Conservation (phyloP, 352 stramenopile species). For the Phytopythium chamaehyphon region DNA sequence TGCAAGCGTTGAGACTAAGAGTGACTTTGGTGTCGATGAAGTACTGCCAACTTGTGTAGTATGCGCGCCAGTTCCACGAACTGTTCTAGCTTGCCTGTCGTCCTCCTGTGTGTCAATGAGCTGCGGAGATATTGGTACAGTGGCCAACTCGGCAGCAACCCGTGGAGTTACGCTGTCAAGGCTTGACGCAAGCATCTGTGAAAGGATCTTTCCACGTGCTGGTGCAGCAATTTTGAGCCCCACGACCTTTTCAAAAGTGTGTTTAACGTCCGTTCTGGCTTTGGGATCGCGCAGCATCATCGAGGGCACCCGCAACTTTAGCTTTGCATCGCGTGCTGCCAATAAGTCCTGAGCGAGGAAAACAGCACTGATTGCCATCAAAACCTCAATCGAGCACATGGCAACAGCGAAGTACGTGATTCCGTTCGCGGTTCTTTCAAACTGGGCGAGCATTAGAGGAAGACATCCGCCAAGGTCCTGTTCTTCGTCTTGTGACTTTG, state of each 20-base stretch:
- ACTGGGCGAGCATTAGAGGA: slow-evolving; percentile 41
- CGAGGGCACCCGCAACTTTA: slow-evolving; percentile 54
- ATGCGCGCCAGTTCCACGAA: too few species aligned
- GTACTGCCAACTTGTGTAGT: too few species aligned
- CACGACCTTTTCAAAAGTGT: slow-evolving; percentile 69
- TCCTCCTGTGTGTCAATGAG: neutral
- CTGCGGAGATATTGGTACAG: slow-evolving; percentile 12
- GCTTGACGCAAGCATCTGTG: slow-evolving; percentile 49
- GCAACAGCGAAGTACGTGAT: slow-evolving; percentile 35
- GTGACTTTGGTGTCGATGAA: neutral
- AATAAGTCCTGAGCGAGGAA: slow-evolving; percentile 59
- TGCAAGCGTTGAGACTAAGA: slow-evolving; percentile 3
- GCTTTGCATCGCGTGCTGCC: slow-evolving; percentile 62
- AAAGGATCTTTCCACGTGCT: slow-evolving; percentile 58
- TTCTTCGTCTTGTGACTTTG: slow-evolving; percentile 38
- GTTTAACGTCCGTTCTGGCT: slow-evolving; percentile 25
- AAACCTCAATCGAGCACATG: slow-evolving; percentile 31
- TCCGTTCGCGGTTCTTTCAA: slow-evolving; percentile 35
- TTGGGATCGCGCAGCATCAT: slow-evolving; percentile 2
- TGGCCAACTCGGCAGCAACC: slow-evolving; percentile 42
- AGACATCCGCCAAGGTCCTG: slow-evolving; percentile 52
- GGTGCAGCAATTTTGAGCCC: slow-evolving; percentile 70
- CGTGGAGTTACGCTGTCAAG: slow-evolving; percentile 48
- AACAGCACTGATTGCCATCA: slow-evolving; percentile 30
- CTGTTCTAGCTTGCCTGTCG: too few species aligned